Conservation (phyloP, 257 asterid species). For the Primulina eburnea region DNA sequence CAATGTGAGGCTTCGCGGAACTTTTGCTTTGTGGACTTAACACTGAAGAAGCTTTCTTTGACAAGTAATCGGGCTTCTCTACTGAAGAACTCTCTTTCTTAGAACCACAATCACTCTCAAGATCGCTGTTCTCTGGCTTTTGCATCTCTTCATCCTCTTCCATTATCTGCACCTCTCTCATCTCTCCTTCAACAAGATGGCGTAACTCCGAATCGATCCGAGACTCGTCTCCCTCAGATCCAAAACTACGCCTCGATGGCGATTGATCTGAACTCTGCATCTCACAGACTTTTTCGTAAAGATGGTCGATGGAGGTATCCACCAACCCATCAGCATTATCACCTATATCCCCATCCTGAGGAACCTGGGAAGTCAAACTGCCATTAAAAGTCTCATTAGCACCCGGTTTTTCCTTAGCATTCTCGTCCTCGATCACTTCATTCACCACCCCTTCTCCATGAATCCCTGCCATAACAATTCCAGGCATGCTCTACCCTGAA, state of each 20-base stretch:
- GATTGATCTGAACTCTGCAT: constrained; percentile 97
- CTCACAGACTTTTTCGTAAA: constrained; percentile 83
- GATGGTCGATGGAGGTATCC: constrained; percentile 84
- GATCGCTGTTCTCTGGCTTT: constrained; percentile 39
- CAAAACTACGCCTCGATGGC: constrained; percentile 81
- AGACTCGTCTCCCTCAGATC: constrained; percentile 96
- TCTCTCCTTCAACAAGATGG: constrained; percentile 88
- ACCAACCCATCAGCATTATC: constrained; percentile 37
- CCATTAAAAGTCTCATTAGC: constrained; percentile 26
- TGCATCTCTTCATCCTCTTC: constrained; percentile 73
- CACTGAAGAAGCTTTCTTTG: constrained; percentile 38
- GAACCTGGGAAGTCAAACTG: constrained; percentile 35
- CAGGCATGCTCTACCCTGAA: constrained; percentile 53
- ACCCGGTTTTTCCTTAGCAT: constrained; percentile 38
- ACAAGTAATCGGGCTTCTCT: constrained; percentile 37
- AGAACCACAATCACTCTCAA: constrained; percentile 37
- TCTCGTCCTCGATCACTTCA: constrained; percentile 44
- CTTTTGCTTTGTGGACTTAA: constrained; percentile 56
- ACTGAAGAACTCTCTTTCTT: constrained; percentile 39
- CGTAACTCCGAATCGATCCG: constrained; percentile 81
- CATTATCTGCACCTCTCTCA: constrained; percentile 76
- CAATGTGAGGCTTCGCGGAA: constrained; percentile 41
- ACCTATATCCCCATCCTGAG: constrained; percentile 33
- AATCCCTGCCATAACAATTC: constrained; percentile 60
- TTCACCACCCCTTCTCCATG: constrained; percentile 44